Percentiles rank a stretch among this genome's conserved stretches.
Evolutionary conservation across 441 rosid genomes (phyloP).

Genomic region (Hura crepitans): DNA sequence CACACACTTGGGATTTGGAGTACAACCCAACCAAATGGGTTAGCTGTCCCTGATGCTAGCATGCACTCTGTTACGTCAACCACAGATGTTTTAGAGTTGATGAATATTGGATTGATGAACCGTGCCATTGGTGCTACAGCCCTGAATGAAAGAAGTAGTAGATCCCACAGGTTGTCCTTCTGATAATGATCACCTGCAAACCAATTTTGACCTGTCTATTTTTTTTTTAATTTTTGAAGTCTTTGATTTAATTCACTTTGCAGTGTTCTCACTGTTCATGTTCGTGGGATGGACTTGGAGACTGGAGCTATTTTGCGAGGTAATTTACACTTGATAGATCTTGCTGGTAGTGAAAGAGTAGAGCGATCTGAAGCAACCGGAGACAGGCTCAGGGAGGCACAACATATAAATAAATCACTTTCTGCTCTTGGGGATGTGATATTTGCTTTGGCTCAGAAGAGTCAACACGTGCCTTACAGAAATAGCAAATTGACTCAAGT

Average conservation of each 20-base stretch:
- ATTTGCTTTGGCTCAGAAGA: slow-evolving; percentile 37
- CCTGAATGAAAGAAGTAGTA: slow-evolving; percentile 38
- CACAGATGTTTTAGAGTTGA: slow-evolving; percentile 32
- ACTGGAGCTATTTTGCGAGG: slow-evolving; percentile 31
- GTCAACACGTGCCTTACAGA: slow-evolving; percentile 36
- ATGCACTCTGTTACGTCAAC: slow-evolving; percentile 33
- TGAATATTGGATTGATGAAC: slow-evolving; percentile 32
- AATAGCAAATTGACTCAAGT: slow-evolving; percentile 42
- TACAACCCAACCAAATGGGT: slow-evolving; percentile 37
- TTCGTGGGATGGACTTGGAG: slow-evolving; percentile 30
- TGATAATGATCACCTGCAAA: neutral
- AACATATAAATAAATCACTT: slow-evolving; percentile 35
- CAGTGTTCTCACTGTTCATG: slow-evolving; percentile 39
- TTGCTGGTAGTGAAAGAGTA: slow-evolving; percentile 40
- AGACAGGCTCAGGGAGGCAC: slow-evolving; percentile 39
- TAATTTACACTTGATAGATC: slow-evolving; percentile 35
- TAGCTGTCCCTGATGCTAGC: slow-evolving; percentile 41
- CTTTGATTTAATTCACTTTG: slow-evolving; percentile 10
- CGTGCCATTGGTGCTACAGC: slow-evolving; percentile 36
- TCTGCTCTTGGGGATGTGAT: slow-evolving; percentile 39
- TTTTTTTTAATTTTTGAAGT: neutral
- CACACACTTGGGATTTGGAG: slow-evolving; percentile 44
- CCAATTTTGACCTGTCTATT: neutral
- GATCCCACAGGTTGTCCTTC: slow-evolving; percentile 35
- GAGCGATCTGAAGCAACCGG: slow-evolving; percentile 38